Percentiles rank a stretch among this genome's conserved stretches.
Conservation (phyloP, 1,284 basidiomycete species). For the Malassezia vespertilionis region DNA sequence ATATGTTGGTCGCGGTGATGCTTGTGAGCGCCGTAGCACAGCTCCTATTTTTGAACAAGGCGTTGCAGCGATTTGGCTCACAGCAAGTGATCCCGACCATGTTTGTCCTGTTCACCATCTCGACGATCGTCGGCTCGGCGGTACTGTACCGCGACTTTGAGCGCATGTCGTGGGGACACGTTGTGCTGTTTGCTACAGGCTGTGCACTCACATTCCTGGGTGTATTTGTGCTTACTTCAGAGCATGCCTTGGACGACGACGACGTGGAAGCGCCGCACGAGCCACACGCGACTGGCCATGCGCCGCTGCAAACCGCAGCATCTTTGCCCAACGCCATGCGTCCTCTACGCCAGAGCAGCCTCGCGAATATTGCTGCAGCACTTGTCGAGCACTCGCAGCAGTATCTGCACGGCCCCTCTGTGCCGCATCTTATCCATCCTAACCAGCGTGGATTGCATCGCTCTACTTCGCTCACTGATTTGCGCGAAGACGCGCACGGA, state of each 20-base stretch:
- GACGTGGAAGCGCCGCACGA: background rate
- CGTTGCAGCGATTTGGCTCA: conserved; percentile 49
- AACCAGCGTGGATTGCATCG: no score
- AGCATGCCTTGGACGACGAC: background rate
- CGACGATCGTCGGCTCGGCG: conserved; percentile 80
- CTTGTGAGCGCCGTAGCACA: conserved; percentile 72
- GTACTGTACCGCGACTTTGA: conserved; percentile 88
- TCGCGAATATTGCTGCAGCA: conserved; percentile 1
- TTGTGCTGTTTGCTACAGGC: conserved; percentile 74
- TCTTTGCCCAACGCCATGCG: background rate
- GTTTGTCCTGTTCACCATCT: conserved; percentile 66
- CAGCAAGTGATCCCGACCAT: conserved; percentile 58
- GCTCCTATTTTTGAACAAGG: conserved; percentile 71
- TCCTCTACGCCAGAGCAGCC: background rate
- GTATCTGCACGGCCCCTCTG: background rate
- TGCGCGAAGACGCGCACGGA: no score
- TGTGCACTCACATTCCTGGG: conserved; percentile 71
- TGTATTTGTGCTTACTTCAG: conserved; percentile 55
- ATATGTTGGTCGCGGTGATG: conserved; percentile 55
- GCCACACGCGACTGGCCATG: no score
- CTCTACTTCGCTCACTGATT: no score
- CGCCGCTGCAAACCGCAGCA: background rate
- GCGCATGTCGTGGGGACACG: conserved; percentile 51
- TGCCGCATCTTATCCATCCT: no score
- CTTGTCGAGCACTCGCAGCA: conserved; percentile 3